A percentile compares a stretch with the other conserved stretches of the same genome.
Conservation (phyloP, 192 early-diverging fungal genomes). For the Nowakowskiella sp. region DNA sequence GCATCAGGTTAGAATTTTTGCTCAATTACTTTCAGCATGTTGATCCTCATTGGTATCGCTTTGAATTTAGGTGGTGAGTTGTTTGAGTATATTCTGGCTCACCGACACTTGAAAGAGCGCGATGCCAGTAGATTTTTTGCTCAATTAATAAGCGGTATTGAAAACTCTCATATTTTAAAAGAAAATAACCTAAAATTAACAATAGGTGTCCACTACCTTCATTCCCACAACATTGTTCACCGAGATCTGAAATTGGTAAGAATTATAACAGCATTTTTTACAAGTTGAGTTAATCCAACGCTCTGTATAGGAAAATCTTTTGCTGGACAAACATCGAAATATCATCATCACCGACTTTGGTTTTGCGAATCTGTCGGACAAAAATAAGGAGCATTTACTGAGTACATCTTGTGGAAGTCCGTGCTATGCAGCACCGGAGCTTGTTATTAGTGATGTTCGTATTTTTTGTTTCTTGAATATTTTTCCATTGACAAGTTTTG, state of each 20-base stretch:
- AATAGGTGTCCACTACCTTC: slow-evolving; percentile 82
- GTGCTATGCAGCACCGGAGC: slow-evolving; percentile 97
- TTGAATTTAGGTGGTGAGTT: slow-evolving; percentile 76
- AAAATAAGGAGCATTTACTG: slow-evolving; percentile 50
- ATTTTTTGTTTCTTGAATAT: slow-evolving; percentile 2
- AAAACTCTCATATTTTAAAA: not conserved
- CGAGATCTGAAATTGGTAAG: slow-evolving; percentile 90
- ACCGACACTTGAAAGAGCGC: slow-evolving; percentile 82
- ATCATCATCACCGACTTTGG: slow-evolving; percentile 99
- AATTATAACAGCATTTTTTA: not conserved
- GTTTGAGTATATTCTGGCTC: slow-evolving; percentile 95
- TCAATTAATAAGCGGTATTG: slow-evolving; percentile 69
- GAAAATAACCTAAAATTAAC: not conserved
- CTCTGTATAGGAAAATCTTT: slow-evolving; percentile 72
- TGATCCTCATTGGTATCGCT: slow-evolving; percentile 8
- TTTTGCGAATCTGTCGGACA: slow-evolving; percentile 80
- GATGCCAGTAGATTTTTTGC: slow-evolving; percentile 90
- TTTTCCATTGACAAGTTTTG: not conserved
- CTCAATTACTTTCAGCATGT: not conserved
- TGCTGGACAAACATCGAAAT: slow-evolving; percentile 84
- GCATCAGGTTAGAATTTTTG: slow-evolving; percentile 59
- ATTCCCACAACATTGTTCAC: slow-evolving; percentile 89
- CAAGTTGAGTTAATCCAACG: slow-evolving; percentile 1
- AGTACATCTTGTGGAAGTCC: slow-evolving; percentile 94
- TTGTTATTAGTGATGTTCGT: slow-evolving; percentile 85